A percentile compares a stretch with the other conserved stretches of the same genome.
Conservation (phyloP, 1,139 yeast species). For the Geotrichum macrosporum region DNA sequence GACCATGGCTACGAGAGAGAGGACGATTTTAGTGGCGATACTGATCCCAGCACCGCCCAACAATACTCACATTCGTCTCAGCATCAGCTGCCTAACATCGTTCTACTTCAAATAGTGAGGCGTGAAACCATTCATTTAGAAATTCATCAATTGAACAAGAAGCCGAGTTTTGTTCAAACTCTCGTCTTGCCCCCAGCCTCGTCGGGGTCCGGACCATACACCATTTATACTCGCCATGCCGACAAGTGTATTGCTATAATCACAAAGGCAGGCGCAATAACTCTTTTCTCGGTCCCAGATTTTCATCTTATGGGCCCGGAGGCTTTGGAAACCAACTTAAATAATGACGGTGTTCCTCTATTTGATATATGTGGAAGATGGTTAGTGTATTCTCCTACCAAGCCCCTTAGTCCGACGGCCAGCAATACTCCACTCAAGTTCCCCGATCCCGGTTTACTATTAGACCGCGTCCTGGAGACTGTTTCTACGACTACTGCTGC, state of each 20-base stretch:
- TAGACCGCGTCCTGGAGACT: constrained; percentile 32
- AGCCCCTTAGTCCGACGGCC: constrained; percentile 1
- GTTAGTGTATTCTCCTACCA: constrained; percentile 28
- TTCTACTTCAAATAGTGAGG: constrained; percentile 26
- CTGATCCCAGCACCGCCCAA: not conserved
- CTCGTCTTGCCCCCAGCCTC: constrained; percentile 30
- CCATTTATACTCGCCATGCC: constrained; percentile 9
- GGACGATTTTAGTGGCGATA: not conserved
- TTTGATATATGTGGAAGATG: constrained; percentile 32
- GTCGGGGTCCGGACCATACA: constrained; percentile 30
- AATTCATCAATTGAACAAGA: constrained; percentile 23
- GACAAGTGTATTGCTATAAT: constrained; percentile 25
- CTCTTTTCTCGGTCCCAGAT: constrained; percentile 24
- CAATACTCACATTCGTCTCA: constrained; percentile 1
- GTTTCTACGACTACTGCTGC: constrained; percentile 34
- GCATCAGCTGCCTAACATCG: constrained; percentile 17
- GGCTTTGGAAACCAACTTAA: constrained; percentile 27
- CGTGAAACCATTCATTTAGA: constrained; percentile 24
- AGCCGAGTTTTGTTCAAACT: constrained; percentile 22
- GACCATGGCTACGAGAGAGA: not conserved
- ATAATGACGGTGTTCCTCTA: constrained; percentile 28
- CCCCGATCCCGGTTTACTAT: constrained; percentile 32
- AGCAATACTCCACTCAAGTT: constrained; percentile 29
- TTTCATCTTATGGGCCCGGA: constrained; percentile 25
- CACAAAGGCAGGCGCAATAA: constrained; percentile 25